Evolutionary conservation across 2,329 filamentous ascomycete genomes (phyloP).

Genomic region (Teratosphaeriaceae sp.): DNA sequence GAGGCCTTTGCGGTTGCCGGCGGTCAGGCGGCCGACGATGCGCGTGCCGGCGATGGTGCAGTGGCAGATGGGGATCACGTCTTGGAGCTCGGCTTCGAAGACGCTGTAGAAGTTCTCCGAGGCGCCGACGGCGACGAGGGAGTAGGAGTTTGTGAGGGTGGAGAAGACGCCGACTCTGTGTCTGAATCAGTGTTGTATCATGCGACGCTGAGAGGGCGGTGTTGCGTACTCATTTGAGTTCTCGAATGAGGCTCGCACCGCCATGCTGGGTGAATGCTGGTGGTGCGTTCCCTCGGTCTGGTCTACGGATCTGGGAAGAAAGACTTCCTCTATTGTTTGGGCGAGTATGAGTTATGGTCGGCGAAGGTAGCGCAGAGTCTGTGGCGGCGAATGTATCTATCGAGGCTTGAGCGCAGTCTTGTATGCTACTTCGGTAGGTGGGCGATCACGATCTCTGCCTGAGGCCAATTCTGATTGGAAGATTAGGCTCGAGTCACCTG

Average conservation of each 20-base stretch:
- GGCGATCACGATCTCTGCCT: background rate
- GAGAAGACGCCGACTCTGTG: constrained; percentile 79
- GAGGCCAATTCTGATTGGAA: too few relatives aligned
- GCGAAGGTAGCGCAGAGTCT: background rate
- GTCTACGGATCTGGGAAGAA: background rate
- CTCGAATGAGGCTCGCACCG: constrained; percentile 62
- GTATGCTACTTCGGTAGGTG: background rate
- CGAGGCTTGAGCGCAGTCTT: background rate
- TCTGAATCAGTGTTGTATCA: constrained; percentile 15
- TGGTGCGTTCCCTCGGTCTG: background rate
- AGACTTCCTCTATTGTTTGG: background rate
- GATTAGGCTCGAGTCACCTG: background rate
- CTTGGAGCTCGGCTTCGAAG: constrained; percentile 96
- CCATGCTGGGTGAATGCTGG: constrained; percentile 35
- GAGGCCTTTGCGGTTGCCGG: constrained; percentile 93
- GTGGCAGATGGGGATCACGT: constrained; percentile 94
- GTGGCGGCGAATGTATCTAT: background rate
- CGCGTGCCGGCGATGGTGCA: constrained; percentile 94
- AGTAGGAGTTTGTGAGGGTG: constrained; percentile 95
- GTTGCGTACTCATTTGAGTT: constrained; percentile 78
- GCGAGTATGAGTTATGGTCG: background rate
- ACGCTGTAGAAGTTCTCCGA: constrained; percentile 97
- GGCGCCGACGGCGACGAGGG: constrained; percentile 85
- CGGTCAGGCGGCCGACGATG: constrained; percentile 91
- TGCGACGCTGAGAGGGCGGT: constrained; percentile 13